phyloP scores from a whole-genome alignment of 371 early-diverging fungal genomes.

The Polyrhizophydium stewartii region DNA sequence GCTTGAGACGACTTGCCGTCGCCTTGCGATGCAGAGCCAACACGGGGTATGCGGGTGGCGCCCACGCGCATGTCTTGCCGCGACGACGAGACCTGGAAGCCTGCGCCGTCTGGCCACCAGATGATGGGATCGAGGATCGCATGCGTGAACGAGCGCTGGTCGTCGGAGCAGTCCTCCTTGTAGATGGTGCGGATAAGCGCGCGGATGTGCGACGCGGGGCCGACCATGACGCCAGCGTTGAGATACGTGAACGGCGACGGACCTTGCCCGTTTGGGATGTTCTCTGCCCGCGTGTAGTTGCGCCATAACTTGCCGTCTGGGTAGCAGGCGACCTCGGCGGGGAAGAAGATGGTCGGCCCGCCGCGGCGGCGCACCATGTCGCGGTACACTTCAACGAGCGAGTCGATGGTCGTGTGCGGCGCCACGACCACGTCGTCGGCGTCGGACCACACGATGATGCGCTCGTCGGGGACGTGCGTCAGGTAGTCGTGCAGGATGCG shows the following conservation, averaged over 20 bases:
- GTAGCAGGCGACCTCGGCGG: conserved; percentile 20
- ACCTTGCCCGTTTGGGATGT: conserved; percentile 5
- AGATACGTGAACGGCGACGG: conserved; percentile 11
- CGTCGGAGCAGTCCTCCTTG: conserved; percentile 31
- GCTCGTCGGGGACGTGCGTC: conserved; percentile 12
- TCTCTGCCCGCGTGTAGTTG: conserved; percentile 10
- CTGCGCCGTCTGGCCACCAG: neutral
- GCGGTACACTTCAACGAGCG: neutral
- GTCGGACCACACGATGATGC: conserved; percentile 25
- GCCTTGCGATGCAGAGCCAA: too few species aligned
- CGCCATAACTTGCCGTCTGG: conserved; percentile 19
- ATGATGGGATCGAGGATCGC: conserved; percentile 14
- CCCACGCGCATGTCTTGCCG: neutral
- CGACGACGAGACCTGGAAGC: neutral
- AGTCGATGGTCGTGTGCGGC: conserved; percentile 4
- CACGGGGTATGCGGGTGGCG: too few species aligned
- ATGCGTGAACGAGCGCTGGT: conserved; percentile 24
- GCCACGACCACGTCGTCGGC: conserved; percentile 32
- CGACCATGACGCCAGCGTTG: conserved; percentile 38
- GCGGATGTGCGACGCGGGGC: conserved; percentile 19
- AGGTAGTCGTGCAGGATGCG: conserved; percentile 29
- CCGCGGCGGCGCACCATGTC: conserved; percentile 12
- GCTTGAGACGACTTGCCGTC: too few species aligned
- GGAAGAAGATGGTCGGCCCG: conserved; percentile 10
- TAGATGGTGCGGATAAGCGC: conserved; percentile 11